phyloP scores from a whole-genome alignment of 495 filamentous ascomycete species.

The Aspergillus taichungensis region DNA sequence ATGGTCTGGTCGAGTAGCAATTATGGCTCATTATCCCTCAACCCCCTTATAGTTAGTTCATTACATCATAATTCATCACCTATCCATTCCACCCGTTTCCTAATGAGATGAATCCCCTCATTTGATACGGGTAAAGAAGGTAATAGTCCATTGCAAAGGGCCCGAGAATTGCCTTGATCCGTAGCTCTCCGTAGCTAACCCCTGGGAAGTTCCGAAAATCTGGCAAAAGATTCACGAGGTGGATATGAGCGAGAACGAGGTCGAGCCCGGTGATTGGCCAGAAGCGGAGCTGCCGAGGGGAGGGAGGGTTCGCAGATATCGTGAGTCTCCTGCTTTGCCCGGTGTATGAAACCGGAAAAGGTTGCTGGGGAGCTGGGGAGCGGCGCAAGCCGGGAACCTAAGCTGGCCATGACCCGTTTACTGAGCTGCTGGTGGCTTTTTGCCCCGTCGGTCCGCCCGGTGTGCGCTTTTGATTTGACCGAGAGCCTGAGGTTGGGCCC shows the following conservation, averaged over 20 bases:
- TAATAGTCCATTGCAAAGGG: too few relatives aligned
- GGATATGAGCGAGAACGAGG: constrained; percentile 18
- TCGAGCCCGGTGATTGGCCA: constrained; percentile 24
- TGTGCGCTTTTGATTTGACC: constrained; percentile 14
- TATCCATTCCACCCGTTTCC: neutral
- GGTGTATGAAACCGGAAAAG: constrained; percentile 46
- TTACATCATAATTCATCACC: constrained; percentile 2
- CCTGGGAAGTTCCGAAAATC: constrained; percentile 6
- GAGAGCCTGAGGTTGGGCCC: neutral
- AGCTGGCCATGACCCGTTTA: constrained; percentile 13
- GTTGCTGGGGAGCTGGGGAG: constrained; percentile 21
- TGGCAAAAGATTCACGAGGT: constrained; percentile 30
- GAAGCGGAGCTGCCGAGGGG: constrained; percentile 28
- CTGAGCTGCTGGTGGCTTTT: constrained; percentile 9
- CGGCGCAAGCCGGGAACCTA: constrained; percentile 31
- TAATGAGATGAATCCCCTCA: too few relatives aligned
- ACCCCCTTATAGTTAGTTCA: neutral
- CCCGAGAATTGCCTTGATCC: too few relatives aligned
- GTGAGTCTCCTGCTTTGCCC: constrained; percentile 42
- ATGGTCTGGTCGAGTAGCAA: neutral
- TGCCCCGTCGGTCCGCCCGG: constrained; percentile 25
- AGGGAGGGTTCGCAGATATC: constrained; percentile 23
- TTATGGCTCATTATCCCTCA: neutral
- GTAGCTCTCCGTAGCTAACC: too few relatives aligned
- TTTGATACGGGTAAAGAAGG: too few relatives aligned